Percentiles rank a stretch among this genome's conserved stretches.
Conservation (phyloP, 148 eudicot species). For the Rhododendron vialii region DNA sequence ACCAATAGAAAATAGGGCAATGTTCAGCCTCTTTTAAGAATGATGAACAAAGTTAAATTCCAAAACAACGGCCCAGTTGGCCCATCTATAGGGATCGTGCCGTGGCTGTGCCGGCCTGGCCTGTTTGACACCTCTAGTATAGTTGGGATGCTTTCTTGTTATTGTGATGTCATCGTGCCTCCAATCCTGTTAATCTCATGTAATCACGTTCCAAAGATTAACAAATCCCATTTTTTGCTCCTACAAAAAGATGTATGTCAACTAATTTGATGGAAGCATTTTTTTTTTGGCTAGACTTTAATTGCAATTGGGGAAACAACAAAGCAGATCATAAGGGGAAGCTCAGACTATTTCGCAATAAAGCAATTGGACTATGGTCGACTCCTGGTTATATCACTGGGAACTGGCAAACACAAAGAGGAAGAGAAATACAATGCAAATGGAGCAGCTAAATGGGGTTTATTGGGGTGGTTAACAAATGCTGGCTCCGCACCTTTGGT, state of each 20-base stretch:
- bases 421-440: constrained; percentile 3
- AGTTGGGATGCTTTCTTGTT: background rate
- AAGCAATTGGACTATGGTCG: constrained; percentile 3
- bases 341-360: constrained; percentile 5
- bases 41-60: too few species aligned
- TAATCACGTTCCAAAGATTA: too few species aligned
- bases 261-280: background rate
- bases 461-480: constrained; percentile 2
- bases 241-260: background rate
- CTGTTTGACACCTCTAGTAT: background rate
- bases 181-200: too few species aligned
- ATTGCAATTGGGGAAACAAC: constrained; percentile 2
- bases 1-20: too few species aligned
- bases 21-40: too few species aligned
- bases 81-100: background rate
- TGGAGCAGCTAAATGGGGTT: constrained; percentile 12
- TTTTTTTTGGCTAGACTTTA: background rate
- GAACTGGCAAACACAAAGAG: background rate
- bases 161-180: too few species aligned
- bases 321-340: constrained; percentile 2
- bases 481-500: constrained; percentile 8
- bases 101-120: background rate
- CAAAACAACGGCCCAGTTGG: background rate
- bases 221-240: too few species aligned
- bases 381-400: constrained; percentile 9